phyloP scores from a whole-genome alignment of 345 rosid species.

The Syzygium aromaticum region DNA sequence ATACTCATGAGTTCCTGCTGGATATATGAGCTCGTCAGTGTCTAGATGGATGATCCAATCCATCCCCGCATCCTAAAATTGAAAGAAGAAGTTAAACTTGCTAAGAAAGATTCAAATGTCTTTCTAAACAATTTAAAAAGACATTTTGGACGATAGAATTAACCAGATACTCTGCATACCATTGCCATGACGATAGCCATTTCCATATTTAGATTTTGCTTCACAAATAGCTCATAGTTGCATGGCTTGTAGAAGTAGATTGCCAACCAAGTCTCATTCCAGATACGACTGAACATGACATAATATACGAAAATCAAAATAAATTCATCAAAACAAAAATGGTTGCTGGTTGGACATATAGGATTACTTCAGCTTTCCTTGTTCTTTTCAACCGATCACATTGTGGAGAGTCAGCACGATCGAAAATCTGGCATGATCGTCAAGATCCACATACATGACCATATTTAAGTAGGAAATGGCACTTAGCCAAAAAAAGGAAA shows the following conservation, averaged over 20 bases:
- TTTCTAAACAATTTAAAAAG: neutral
- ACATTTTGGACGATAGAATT: neutral
- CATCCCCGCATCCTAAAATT: constrained; percentile 57
- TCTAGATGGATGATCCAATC: constrained; percentile 97
- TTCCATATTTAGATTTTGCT: constrained; percentile 97
- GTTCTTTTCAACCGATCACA: neutral
- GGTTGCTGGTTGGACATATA: neutral
- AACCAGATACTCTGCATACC: constrained; percentile 25
- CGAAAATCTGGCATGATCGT: neutral
- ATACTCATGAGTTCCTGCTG: constrained; percentile 70
- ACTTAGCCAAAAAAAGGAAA: neutral
- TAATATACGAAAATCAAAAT: neutral
- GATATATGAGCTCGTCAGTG: constrained; percentile 80
- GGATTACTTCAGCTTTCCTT: neutral
- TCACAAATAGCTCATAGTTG: constrained; percentile 89
- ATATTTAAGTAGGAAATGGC: neutral
- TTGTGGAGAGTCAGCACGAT: neutral
- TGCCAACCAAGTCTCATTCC: constrained; percentile 97
- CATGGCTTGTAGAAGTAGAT: constrained; percentile 93
- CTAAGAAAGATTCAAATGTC: neutral
- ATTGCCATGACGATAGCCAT: constrained; percentile 92
- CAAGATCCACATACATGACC: neutral
- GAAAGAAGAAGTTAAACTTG: neutral
- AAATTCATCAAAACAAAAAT: neutral
- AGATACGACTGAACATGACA: constrained; percentile 51